A percentile compares a stretch with the other conserved stretches of the same genome.
Evolutionary conservation across 202 grass and related monocot genomes (phyloP).

Genomic region (Bolboschoenoplectus hybrid): DNA sequence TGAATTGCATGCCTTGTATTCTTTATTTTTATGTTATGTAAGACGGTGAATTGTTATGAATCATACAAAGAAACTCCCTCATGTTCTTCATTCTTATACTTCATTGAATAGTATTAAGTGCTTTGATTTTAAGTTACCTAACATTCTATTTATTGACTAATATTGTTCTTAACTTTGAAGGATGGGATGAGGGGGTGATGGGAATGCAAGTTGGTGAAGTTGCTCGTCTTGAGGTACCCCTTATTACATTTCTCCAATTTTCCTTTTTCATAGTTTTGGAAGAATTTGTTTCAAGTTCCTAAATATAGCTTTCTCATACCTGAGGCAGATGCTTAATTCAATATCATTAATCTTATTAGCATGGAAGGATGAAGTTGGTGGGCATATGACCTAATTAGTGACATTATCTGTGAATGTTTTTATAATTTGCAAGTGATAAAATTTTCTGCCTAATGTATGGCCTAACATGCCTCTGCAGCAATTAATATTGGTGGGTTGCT

Average conservation of each 20-base stretch:
- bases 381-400: background rate
- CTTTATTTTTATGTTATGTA: background rate
- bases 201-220: slow-evolving; percentile 86
- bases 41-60: background rate
- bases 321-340: background rate
- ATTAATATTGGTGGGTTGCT: background rate
- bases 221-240: slow-evolving; percentile 73
- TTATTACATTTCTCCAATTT: background rate
- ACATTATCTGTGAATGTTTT: background rate
- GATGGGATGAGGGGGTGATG: slow-evolving; percentile 98
- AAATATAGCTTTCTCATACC: background rate
- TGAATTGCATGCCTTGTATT: background rate
- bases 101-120: background rate
- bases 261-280: background rate
- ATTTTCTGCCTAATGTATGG: background rate
- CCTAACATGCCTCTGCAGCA: background rate
- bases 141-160: slow-evolving; percentile 26
- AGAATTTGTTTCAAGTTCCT: slow-evolving; percentile 9
- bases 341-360: background rate
- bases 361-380: background rate
- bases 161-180: slow-evolving; percentile 46
- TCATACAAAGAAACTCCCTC: background rate
- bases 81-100: background rate
- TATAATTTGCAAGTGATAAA: background rate
- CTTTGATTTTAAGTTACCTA: background rate